Evolutionary conservation across 352 stramenopile genomes (phyloP), one percentile per base, ranked within the genome.

Genomic region (Globisporangium viniferum): DNA sequence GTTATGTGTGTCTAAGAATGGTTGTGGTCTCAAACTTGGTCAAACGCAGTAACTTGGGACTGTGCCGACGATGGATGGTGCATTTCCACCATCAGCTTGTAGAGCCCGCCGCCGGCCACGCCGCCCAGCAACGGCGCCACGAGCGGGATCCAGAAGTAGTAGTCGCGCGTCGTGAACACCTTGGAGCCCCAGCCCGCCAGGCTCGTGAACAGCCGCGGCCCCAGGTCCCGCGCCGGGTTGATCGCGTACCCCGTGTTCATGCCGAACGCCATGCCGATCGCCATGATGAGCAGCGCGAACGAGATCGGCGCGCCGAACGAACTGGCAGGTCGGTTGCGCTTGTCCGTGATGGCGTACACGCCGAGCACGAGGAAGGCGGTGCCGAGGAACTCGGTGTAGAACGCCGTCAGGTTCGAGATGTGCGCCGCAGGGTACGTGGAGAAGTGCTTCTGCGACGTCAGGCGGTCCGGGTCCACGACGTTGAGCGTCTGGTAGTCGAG

Each of bases 231-330:
- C 12, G 76, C 76, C 9, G 78, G 78, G 49, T 86, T 86, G 67
- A 86, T 77, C 1, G 78, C 76, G 59, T 89, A 87, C 57, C 85
- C 81, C 7, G 84, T 83, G 68, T 90, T 93, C 65, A 84, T 80
- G 44, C 84, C 82, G 54, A 93, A 91, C 8, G 79, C 77, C 78
- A 91, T 93, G 49, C 85, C 82, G 39, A 93, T 84, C 5, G 64
- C 82, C 36, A 84, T 72, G 36, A 93, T 77, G 22, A 93, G 66
- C 18, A 90, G 51, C 35, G 80, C 83, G 44, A 88, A 74, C 1
- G 80, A 72, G 46, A 69, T 51, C 20, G 84, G 84, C 36, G 81
- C 68, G 4, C 64, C 71, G 63, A 79, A 86, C 4, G 79, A 64
- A 46, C 72, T 82, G 3, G 81, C 78, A 18, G 82, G 79, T 22